These are phyloP conservation scores for Morella rubra DNA, from an alignment of 306 rosid species.

Conservation along the genomic window DNA sequence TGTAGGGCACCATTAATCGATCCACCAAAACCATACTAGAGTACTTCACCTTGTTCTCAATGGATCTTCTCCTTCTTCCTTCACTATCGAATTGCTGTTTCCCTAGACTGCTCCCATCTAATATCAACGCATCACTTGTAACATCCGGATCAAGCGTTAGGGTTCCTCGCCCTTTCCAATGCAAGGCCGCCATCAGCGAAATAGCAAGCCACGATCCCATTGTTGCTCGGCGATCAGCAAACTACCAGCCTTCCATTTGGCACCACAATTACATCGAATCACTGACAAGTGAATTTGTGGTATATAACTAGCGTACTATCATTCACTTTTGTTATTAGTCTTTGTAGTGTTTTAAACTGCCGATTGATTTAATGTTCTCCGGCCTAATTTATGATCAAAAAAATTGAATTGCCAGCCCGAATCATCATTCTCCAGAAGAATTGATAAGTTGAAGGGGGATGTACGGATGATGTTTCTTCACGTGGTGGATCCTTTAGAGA, in stretches of 20 bases:
- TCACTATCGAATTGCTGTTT: not conserved
- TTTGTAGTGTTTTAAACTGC: too few species aligned
- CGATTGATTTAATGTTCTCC: too few species aligned
- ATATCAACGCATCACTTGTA: not conserved
- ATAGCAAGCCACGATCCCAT: not conserved
- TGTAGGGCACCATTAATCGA: too few species aligned
- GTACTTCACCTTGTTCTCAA: too few species aligned
- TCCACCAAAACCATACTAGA: too few species aligned
- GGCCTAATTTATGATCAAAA: too few species aligned
- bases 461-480: too few species aligned
- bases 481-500: too few species aligned
- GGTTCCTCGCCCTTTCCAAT: not conserved
- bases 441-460: too few species aligned
- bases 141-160: not conserved
- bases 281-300: conserved; percentile 4
- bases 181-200: not conserved
- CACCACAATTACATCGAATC: conserved; percentile 16
- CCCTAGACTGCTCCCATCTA: not conserved
- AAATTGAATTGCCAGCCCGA: too few species aligned
- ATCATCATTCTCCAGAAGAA: too few species aligned
- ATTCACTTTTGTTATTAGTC: too few species aligned
- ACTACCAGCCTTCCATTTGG: conserved; percentile 26
- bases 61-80: not conserved
- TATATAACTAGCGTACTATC: not conserved
- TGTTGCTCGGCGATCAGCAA: conserved; percentile 26